These are phyloP conservation scores for Xylaria cubensis DNA, from an alignment of 495 filamentous ascomycete genomes.

Conservation along the genomic window DNA sequence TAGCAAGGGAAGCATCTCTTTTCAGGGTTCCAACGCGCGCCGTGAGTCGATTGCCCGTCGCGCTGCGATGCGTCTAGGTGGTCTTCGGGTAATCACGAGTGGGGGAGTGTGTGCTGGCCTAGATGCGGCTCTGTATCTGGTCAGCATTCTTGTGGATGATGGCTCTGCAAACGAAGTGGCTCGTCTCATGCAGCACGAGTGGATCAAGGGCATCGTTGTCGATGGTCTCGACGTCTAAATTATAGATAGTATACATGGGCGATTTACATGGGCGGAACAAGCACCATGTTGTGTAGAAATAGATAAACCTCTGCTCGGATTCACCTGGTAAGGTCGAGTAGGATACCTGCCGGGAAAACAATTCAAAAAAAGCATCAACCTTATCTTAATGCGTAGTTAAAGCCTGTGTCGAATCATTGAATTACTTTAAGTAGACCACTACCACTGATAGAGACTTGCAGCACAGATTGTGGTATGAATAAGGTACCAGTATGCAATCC, in stretches of 20 bases:
- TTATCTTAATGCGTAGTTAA: not conserved
- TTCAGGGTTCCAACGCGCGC: slow-evolving; percentile 66
- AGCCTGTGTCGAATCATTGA: not conserved
- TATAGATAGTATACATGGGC: slow-evolving; percentile 7
- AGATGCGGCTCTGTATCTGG: slow-evolving; percentile 79
- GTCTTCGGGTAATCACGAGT: slow-evolving; percentile 76
- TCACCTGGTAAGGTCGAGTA: not conserved
- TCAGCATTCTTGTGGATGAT: slow-evolving; percentile 72
- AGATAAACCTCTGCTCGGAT: slow-evolving; percentile 3
- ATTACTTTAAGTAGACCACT: not conserved
- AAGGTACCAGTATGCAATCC: no score
- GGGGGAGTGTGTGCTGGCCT: slow-evolving; percentile 79
- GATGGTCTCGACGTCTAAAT: slow-evolving; percentile 75
- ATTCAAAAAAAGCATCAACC: slow-evolving; percentile 4
- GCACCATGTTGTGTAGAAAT: slow-evolving; percentile 24
- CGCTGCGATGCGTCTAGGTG: slow-evolving; percentile 68
- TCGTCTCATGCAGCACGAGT: slow-evolving; percentile 71
- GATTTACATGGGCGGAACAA: not conserved
- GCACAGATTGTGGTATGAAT: not conserved
- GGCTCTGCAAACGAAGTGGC: slow-evolving; percentile 73
- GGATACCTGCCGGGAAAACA: slow-evolving; percentile 6
- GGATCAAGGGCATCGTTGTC: slow-evolving; percentile 73
- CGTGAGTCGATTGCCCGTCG: slow-evolving; percentile 72
- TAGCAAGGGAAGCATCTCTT: slow-evolving; percentile 75
- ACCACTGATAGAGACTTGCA: not conserved